Conservation (phyloP, 257 asterid genomes). For the Paraleonurus japonicus region DNA sequence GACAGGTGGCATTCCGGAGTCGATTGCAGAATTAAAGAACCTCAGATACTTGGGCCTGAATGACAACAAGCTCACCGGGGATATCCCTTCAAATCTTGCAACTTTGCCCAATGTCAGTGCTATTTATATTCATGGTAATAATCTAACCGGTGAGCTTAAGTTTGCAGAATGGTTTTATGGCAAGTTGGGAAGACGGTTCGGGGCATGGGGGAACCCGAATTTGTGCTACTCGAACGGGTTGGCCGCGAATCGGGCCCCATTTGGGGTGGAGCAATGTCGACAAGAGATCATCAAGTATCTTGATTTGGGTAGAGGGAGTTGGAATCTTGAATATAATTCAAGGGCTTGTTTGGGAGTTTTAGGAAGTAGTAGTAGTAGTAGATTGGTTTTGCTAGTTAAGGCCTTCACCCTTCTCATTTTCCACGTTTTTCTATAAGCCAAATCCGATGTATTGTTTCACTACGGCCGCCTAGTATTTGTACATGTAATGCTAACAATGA, state of each 20-base stretch:
- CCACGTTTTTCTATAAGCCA: constrained; percentile 10
- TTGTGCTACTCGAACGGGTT: constrained; percentile 53
- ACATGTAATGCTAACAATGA: constrained; percentile 26
- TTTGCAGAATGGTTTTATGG: constrained; percentile 62
- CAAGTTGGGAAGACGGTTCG: constrained; percentile 77
- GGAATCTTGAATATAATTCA: constrained; percentile 23
- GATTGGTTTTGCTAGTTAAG: constrained; percentile 32
- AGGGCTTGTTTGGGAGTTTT: constrained; percentile 36
- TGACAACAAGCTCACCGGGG: constrained; percentile 71
- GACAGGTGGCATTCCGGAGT: constrained; percentile 73
- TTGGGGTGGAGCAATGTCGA: constrained; percentile 67
- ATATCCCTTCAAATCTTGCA: constrained; percentile 52
- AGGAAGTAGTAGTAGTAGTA: too few relatives aligned
- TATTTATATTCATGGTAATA: constrained; percentile 73
- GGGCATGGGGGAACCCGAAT: constrained; percentile 86
- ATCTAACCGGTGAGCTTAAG: constrained; percentile 74
- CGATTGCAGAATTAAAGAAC: constrained; percentile 49
- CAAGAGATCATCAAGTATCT: constrained; percentile 30
- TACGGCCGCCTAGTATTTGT: constrained; percentile 21
- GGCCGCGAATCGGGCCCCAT: constrained; percentile 37
- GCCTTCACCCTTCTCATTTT: constrained; percentile 28
- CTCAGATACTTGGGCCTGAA: constrained; percentile 76
- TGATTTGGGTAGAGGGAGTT: constrained; percentile 29
- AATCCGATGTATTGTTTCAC: background rate
- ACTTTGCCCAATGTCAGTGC: constrained; percentile 60